Conservation (phyloP, 345 rosid species). For the Gossypium herbaceum region DNA sequence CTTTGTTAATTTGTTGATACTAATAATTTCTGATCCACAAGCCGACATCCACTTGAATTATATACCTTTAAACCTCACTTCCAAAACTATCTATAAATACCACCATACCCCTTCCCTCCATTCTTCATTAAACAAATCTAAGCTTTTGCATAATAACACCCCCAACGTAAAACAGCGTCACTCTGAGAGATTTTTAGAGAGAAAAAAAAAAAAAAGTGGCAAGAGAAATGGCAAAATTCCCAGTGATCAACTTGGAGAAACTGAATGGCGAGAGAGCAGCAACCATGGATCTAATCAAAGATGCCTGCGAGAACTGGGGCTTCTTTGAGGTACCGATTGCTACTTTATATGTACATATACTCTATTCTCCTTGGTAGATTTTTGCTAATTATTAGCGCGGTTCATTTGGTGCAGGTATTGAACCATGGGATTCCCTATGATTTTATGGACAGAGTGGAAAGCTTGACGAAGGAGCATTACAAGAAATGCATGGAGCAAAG, state of each 20-base stretch:
- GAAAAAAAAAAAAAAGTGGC: background rate
- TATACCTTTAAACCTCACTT: background rate
- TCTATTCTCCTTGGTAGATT: too few species aligned
- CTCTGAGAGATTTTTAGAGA: background rate
- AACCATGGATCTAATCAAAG: slow-evolving; percentile 67
- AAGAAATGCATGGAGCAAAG: slow-evolving; percentile 82
- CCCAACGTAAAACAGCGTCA: too few species aligned
- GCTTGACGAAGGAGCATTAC: slow-evolving; percentile 74
- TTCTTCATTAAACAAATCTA: slow-evolving; percentile 5
- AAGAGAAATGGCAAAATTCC: slow-evolving; percentile 55
- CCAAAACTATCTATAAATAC: slow-evolving; percentile 28
- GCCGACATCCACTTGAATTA: background rate
- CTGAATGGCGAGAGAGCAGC: slow-evolving; percentile 46
- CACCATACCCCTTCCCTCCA: background rate
- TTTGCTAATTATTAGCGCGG: background rate
- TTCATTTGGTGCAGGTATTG: slow-evolving; percentile 39
- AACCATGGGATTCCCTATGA: slow-evolving; percentile 75
- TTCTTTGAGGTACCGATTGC: slow-evolving; percentile 26
- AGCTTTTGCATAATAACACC: background rate
- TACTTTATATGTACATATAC: too few species aligned
- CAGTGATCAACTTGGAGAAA: slow-evolving; percentile 35
- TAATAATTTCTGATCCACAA: background rate
- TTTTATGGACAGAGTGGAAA: slow-evolving; percentile 68
- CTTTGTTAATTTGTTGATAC: background rate
- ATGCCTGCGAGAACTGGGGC: slow-evolving; percentile 48